Base-by-base conservation (phyloP, 1,284 basidiomycete species). In the Trametes pubescens region DNA sequence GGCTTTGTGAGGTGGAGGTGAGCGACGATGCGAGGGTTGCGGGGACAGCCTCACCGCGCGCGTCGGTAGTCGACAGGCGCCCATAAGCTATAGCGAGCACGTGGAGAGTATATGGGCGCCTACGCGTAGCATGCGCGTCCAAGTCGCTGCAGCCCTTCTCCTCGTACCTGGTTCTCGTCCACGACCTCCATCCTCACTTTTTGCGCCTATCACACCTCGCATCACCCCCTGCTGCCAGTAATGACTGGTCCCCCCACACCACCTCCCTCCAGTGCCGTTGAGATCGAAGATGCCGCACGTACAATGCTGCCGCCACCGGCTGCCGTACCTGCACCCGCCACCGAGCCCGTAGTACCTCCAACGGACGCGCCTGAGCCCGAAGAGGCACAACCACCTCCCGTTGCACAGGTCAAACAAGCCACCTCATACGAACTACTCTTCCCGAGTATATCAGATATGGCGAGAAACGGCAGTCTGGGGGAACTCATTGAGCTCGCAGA, bases 221-320 rank as follows among this genome's bases (percentile, higher is more conserved):
- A 21, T 4, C 14, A 21, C 14, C 11, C 52, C 24, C 26, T 34
- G 8, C n/a, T 1, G 24, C 26, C 43, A n/a, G 68, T 64, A 63
- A 81, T 80, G 78, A 75, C 77, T 48, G 84, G 80, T 22, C 86
- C 86, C 51, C 86, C 84, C 11, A 88, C 87, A 8, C 86, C 87
- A 35, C 87, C 86, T 18, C 84, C 84, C 3, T 81, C 81, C 6
- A 84, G 84, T 26, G 80, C 79, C 8, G 76, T 80, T 51, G 86
- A 89, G 74, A 78, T 87, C 29, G 80, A 81, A 61, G 86, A 89
- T 54, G 73, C 71, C 11, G 68, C 73, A 2, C 73, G 75, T 37
- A 65, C 51, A 4, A 44, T 53, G 51, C 61, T 59, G 49, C 59
- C 46, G 46, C 66, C 73, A 44, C 29, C 29, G 29, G 29, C 29